Evolutionary conservation across 345 rosid species (phyloP).

Genomic region (Hibiscus mutabilis): DNA sequence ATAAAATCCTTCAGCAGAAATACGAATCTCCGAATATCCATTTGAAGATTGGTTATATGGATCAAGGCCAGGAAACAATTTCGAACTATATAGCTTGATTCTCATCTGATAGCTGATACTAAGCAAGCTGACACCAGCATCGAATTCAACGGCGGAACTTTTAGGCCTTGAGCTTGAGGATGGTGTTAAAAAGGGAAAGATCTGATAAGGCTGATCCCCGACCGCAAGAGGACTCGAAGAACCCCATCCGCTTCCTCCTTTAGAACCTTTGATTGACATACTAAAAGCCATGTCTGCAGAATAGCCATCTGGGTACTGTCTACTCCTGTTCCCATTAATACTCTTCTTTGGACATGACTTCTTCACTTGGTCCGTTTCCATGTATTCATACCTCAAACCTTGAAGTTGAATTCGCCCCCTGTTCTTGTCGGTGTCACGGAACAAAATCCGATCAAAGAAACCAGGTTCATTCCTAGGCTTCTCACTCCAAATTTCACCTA

Average conservation of each 20-base stretch:
- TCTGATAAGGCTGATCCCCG: constrained; percentile 17
- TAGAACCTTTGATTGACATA: constrained; percentile 15
- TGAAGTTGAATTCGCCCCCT: background rate
- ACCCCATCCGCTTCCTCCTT: constrained; percentile 20
- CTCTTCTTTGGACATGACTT: constrained; percentile 22
- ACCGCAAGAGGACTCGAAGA: constrained; percentile 30
- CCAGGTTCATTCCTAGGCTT: constrained; percentile 22
- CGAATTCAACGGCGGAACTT: background rate
- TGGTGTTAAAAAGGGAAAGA: background rate
- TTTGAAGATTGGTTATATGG: background rate
- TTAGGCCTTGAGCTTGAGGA: constrained; percentile 1
- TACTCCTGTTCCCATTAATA: constrained; percentile 11
- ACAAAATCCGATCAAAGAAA: constrained; percentile 22
- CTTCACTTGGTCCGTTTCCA: constrained; percentile 23
- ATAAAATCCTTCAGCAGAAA: constrained; percentile 51
- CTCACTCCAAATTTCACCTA: constrained; percentile 33
- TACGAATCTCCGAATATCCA: background rate
- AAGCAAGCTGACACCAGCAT: constrained; percentile 8
- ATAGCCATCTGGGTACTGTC: constrained; percentile 22
- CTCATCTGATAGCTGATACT: constrained; percentile 33
- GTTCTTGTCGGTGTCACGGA: constrained; percentile 3
- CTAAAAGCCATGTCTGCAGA: constrained; percentile 30
- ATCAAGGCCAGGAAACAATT: background rate
- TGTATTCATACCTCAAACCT: constrained; percentile 32
- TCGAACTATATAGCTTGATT: background rate